These are phyloP conservation scores for Lactarius akahatsu DNA, from an alignment of 768 basidiomycete genomes.

Conservation along the genomic window DNA sequence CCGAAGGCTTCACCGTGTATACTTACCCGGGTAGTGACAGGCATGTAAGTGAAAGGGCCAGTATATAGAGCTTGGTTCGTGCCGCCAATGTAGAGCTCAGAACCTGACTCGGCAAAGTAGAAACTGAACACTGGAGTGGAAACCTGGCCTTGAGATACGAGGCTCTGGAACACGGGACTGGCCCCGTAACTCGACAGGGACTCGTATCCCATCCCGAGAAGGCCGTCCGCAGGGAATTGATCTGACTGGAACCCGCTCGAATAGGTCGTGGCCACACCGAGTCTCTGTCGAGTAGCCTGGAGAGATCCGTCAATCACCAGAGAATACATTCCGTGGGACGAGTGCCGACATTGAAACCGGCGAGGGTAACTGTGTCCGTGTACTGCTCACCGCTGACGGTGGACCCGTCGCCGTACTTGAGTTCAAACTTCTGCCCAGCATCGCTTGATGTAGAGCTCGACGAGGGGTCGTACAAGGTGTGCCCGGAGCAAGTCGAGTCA, in stretches of 20 bases:
- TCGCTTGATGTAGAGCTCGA: conserved; percentile 30
- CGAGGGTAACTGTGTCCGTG: conserved; percentile 45
- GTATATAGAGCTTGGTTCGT: conserved; percentile 21
- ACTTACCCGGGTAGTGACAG: conserved; percentile 2
- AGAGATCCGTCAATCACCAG: conserved; percentile 4
- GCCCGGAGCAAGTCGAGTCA: conserved; percentile 33
- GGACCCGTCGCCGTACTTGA: conserved; percentile 44
- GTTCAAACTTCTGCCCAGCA: conserved; percentile 33
- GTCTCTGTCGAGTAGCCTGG: conserved; percentile 41
- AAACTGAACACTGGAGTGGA: conserved; percentile 47
- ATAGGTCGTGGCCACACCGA: conserved; percentile 46
- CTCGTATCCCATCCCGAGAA: conserved; percentile 43
- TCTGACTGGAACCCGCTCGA: conserved; percentile 35
- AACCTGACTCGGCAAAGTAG: conserved; percentile 43
- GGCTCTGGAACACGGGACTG: conserved; percentile 40
- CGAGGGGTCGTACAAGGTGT: conserved; percentile 5
- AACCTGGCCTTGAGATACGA: conserved; percentile 40
- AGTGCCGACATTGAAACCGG: conserved; percentile 32
- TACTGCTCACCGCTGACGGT: conserved; percentile 42
- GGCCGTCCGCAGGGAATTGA: conserved; percentile 40
- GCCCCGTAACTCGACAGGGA: conserved; percentile 32
- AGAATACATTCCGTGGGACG: not conserved
- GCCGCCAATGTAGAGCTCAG: conserved; percentile 37
- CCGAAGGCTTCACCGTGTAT: conserved; percentile 15
- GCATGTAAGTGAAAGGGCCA: conserved; percentile 18